phyloP scores from a whole-genome alignment of 306 rosid genomes.

The Cicer chorassanicum region DNA sequence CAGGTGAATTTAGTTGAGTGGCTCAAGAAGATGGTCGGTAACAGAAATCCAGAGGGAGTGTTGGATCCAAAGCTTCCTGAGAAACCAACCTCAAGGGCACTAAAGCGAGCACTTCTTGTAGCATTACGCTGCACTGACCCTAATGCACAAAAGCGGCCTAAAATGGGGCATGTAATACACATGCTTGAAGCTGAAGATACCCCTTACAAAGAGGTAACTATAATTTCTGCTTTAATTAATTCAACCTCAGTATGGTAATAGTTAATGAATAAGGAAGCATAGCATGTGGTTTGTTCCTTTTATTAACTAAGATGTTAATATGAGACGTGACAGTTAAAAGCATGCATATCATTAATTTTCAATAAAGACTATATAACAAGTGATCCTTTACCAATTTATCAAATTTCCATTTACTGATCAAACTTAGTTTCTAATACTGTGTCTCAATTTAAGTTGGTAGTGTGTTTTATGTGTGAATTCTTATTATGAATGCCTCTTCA shows the following conservation, averaged over 20 bases:
- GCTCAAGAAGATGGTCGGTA: slow-evolving; percentile 87
- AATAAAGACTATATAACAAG: slow-evolving; percentile 10
- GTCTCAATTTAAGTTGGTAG: slow-evolving; percentile 13
- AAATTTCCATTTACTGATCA: slow-evolving; percentile 23
- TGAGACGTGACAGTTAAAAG: slow-evolving; percentile 2
- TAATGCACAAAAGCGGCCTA: slow-evolving; percentile 80
- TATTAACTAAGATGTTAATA: slow-evolving; percentile 8
- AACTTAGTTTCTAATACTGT: slow-evolving; percentile 29
- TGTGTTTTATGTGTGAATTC: slow-evolving; percentile 3
- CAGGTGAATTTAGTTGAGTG: slow-evolving; percentile 91
- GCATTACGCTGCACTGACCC: slow-evolving; percentile 89
- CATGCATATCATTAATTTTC: slow-evolving; percentile 19
- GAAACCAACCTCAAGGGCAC: slow-evolving; percentile 76
- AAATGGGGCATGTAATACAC: slow-evolving; percentile 88
- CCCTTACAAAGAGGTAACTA: slow-evolving; percentile 70
- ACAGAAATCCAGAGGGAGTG: slow-evolving; percentile 78
- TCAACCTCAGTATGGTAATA: slow-evolving; percentile 13
- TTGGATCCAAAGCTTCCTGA: slow-evolving; percentile 83
- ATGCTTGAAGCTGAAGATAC: slow-evolving; percentile 94
- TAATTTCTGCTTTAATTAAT: slow-evolving; percentile 41
- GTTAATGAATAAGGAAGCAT: slow-evolving; percentile 1
- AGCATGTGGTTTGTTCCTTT: not conserved
- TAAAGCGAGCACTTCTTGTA: slow-evolving; percentile 85
- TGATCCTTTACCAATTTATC: slow-evolving; percentile 12
- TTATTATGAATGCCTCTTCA: not conserved